These are phyloP conservation scores for Psilocybe cyanescens DNA, from an alignment of 768 basidiomycete genomes.

Conservation along the genomic window DNA sequence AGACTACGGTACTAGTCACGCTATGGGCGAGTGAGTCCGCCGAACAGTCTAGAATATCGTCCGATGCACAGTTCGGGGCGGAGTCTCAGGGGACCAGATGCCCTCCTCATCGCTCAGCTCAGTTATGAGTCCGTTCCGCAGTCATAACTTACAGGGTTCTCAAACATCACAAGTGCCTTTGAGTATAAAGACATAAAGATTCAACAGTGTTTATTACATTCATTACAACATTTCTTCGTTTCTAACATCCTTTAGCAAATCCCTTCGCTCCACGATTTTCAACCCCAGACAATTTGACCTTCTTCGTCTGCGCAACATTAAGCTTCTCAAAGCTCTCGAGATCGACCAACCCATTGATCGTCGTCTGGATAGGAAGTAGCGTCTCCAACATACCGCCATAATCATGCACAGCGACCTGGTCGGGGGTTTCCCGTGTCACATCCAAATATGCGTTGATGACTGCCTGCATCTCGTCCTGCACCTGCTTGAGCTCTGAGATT, in stretches of 20 bases:
- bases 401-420: conserved; percentile 15
- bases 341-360: conserved; percentile 13
- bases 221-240: no score
- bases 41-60: no score
- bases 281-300: conserved; percentile 7
- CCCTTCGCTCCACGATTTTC: conserved; percentile 14
- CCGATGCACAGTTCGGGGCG: no score
- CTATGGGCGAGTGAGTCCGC: no score
- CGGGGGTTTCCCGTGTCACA: conserved; percentile 14
- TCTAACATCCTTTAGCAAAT: conserved; percentile 3
- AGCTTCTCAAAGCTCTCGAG: conserved; percentile 13
- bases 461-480: conserved; percentile 9
- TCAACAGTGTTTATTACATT: no score
- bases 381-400: conserved; percentile 13
- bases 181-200: no score
- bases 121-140: no score
- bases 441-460: conserved; percentile 14
- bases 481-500: neutral
- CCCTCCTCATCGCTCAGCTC: no score
- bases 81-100: no score
- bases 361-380: conserved; percentile 16
- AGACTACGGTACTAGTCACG: no score
- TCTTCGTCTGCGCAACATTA: conserved; percentile 9
- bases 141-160: no score
- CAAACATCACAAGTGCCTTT: no score